phyloP scores from a whole-genome alignment of 257 asterid genomes.

The Solanum pennellii region DNA sequence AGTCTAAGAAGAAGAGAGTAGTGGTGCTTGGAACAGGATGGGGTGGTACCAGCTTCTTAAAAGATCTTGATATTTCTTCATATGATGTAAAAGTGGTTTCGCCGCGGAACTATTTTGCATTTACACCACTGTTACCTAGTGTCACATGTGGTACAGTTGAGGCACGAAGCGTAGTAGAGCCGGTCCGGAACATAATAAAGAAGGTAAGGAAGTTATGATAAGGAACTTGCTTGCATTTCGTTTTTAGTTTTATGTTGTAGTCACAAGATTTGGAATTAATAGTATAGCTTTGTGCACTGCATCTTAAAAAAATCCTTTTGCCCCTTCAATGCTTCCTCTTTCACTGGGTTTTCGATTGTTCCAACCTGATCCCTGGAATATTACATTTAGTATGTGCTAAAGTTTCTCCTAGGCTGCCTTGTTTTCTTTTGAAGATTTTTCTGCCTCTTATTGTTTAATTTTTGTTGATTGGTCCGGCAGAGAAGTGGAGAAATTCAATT shows the following conservation, averaged over 20 bases:
- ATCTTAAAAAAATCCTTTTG: neutral
- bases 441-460: neutral
- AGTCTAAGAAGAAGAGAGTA: neutral
- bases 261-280: neutral
- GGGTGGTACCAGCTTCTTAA: conserved; percentile 7
- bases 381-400: neutral
- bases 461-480: conserved; percentile 23
- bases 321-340: neutral
- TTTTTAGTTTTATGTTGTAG: neutral
- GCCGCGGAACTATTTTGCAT: conserved; percentile 1
- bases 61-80: conserved; percentile 1
- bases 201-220: neutral
- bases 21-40: conserved; percentile 13
- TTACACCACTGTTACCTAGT: conserved; percentile 7
- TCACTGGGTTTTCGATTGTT: neutral
- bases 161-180: conserved; percentile 5
- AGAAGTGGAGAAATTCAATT: conserved; percentile 51
- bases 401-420: neutral
- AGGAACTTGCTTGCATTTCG: neutral
- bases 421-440: neutral
- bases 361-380: neutral
- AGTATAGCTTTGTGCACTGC: neutral
- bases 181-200: conserved; percentile 1
- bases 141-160: conserved; percentile 9
- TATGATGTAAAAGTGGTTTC: conserved; percentile 4